phyloP scores from a whole-genome alignment of 345 rosid species.

The Corchorus olitorius region DNA sequence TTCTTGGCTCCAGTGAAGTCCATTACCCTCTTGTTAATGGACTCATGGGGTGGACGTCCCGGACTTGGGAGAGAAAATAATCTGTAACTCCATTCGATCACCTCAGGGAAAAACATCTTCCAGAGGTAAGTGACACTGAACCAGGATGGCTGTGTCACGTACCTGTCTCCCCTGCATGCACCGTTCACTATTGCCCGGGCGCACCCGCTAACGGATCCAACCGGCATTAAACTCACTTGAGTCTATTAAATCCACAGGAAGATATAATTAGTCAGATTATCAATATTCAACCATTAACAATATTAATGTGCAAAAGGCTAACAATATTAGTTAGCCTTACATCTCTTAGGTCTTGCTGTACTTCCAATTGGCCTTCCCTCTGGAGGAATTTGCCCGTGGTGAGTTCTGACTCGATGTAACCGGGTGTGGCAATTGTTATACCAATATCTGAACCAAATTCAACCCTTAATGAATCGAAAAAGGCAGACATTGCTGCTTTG shows the following conservation, averaged over 20 bases:
- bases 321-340: no score
- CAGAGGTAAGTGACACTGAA: conserved; percentile 37
- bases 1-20: no score
- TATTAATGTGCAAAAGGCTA: not conserved
- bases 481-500: conserved; percentile 57
- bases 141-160: conserved; percentile 55
- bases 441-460: conserved; percentile 50
- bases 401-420: conserved; percentile 53
- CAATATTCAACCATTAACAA: not conserved
- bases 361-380: conserved; percentile 39
- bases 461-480: conserved; percentile 62
- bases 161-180: conserved; percentile 51
- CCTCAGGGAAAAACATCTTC: conserved; percentile 60
- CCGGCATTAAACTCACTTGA: conserved; percentile 37
- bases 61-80: conserved; percentile 21
- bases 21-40: not conserved
- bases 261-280: not conserved
- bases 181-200: conserved; percentile 55
- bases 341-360: conserved; percentile 47
- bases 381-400: conserved; percentile 42
- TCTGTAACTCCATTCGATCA: conserved; percentile 38
- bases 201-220: conserved; percentile 32
- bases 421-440: conserved; percentile 61
- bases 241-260: conserved; percentile 21
- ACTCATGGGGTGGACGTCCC: conserved; percentile 13